A percentile compares a stretch with the other conserved stretches of the same genome.
phyloP scores from a whole-genome alignment of 345 rosid species.

The Citrus cavaleriei region DNA sequence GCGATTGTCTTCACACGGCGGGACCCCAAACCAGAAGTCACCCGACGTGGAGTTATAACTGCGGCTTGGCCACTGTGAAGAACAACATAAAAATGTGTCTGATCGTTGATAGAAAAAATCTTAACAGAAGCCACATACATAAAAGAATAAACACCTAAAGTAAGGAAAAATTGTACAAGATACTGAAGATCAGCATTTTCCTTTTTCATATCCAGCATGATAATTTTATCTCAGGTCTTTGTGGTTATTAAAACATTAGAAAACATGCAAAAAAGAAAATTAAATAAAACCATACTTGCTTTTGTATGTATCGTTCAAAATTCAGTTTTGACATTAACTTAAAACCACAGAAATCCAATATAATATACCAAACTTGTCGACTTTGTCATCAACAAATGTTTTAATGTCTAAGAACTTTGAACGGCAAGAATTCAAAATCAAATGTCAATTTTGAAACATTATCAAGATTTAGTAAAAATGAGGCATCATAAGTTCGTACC shows the following conservation, averaged over 20 bases:
- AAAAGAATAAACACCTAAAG: not conserved
- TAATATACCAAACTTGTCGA: not conserved
- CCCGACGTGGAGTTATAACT: conserved; percentile 94
- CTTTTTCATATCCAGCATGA: not conserved
- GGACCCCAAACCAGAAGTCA: conserved; percentile 75
- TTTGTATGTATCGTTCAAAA: not conserved
- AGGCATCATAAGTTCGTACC: conserved; percentile 33
- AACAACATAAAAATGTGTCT: conserved; percentile 22
- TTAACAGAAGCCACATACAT: not conserved
- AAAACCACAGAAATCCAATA: not conserved
- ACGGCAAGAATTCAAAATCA: not conserved
- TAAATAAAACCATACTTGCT: not conserved
- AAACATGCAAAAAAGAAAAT: not conserved
- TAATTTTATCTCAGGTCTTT: not conserved
- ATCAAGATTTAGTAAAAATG: not conserved
- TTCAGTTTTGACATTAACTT: not conserved
- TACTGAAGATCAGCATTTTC: conserved; percentile 1
- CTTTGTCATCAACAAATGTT: not conserved
- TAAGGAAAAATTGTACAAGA: not conserved
- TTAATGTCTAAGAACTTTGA: not conserved
- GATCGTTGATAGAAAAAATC: conserved; percentile 5
- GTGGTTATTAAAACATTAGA: not conserved
- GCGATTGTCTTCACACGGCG: conserved; percentile 89
- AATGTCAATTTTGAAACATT: not conserved
- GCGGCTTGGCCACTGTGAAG: conserved; percentile 97